These are phyloP conservation scores for Citrus inodora DNA, from an alignment of 345 rosid species.

Conservation along the genomic window DNA sequence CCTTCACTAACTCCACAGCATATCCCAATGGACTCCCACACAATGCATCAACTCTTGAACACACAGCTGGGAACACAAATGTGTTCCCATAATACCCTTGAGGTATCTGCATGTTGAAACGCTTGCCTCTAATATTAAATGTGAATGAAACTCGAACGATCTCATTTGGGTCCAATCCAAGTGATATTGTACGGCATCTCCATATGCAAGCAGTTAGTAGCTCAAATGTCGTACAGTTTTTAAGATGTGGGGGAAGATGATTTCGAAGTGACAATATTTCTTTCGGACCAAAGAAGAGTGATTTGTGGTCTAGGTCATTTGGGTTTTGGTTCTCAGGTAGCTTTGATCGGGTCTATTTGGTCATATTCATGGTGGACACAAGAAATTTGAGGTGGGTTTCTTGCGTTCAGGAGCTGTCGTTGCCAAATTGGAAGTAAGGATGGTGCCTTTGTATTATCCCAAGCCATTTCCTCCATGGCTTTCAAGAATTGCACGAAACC, in stretches of 20 bases:
- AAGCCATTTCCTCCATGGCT: slow-evolving; percentile 6
- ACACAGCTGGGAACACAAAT: slow-evolving; percentile 7
- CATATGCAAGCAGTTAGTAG: slow-evolving; percentile 22
- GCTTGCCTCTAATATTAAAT: slow-evolving; percentile 8
- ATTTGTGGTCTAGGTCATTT: background rate
- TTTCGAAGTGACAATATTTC: background rate
- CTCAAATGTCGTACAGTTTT: slow-evolving; percentile 14
- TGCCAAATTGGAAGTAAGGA: slow-evolving; percentile 12
- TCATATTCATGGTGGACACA: slow-evolving; percentile 5
- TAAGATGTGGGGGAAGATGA: background rate
- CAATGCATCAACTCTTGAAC: slow-evolving; percentile 8
- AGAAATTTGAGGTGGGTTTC: slow-evolving; percentile 2
- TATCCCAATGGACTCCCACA: background rate
- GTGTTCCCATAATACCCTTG: slow-evolving; percentile 28
- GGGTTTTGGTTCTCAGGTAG: background rate
- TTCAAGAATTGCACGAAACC: slow-evolving; percentile 7
- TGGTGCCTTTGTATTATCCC: background rate
- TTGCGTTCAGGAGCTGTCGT: slow-evolving; percentile 3
- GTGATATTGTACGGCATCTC: slow-evolving; percentile 21
- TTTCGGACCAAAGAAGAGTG: slow-evolving; percentile 11
- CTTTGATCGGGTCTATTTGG: background rate
- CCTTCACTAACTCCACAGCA: slow-evolving; percentile 16
- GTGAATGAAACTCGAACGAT: slow-evolving; percentile 1
- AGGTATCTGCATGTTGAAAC: slow-evolving; percentile 5
- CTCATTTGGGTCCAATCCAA: slow-evolving; percentile 16